Evolutionary conservation across 2,329 filamentous ascomycete genomes (phyloP).

Genomic region (Coniochaeta sp.): DNA sequence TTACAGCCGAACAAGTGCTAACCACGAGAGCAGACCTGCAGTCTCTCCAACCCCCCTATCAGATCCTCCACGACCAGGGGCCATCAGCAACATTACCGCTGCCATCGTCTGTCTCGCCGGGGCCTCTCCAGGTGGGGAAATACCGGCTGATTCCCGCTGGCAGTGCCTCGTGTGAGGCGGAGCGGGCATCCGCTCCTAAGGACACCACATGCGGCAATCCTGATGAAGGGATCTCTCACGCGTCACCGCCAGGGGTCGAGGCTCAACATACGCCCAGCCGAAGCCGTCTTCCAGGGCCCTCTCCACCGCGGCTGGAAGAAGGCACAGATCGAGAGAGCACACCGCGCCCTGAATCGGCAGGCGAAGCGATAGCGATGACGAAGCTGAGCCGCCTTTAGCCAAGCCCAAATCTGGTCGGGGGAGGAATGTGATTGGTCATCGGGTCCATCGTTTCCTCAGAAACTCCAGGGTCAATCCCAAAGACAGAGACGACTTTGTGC

Average conservation of each 20-base stretch:
- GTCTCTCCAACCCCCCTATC: no score
- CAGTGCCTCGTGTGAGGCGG: constrained; percentile 2
- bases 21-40: no score
- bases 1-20: no score
- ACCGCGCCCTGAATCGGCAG: neutral
- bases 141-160: constrained; percentile 2
- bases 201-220: constrained; percentile 1
- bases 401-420: neutral
- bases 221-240: neutral
- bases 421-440: constrained; percentile 1
- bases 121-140: constrained; percentile 4
- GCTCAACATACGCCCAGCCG: constrained; percentile 3
- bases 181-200: constrained; percentile 3
- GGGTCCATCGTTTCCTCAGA: neutral
- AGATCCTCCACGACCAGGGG: no score
- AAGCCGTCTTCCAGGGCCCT: no score
- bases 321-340: constrained; percentile 4
- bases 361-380: constrained; percentile 4
- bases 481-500: neutral
- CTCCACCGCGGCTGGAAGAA: neutral
- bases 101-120: neutral
- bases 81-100: no score
- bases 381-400: constrained; percentile 2
- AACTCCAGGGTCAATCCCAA: constrained; percentile 1
- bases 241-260: constrained; percentile 3